Evolutionary conservation across 176 grass and related monocot genomes (phyloP).

Genomic region (Thalia dealbata): DNA sequence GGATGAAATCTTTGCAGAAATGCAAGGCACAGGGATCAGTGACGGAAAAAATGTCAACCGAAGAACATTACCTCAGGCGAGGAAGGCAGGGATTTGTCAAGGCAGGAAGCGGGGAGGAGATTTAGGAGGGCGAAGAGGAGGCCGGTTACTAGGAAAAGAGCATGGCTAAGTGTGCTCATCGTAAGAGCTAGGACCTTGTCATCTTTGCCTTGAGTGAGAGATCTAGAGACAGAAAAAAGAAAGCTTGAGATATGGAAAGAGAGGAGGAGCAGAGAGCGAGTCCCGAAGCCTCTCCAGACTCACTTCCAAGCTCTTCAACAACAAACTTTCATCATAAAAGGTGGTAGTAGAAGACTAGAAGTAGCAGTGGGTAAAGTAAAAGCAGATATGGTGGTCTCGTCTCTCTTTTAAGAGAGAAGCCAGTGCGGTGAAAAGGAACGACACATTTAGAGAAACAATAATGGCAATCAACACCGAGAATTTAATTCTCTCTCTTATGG

Average conservation of each 20-base stretch:
- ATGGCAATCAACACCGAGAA: neutral
- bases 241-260: neutral
- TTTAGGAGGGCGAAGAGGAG: neutral
- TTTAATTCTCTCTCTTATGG: neutral
- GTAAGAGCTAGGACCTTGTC: constrained; percentile 1
- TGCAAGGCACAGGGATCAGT: neutral
- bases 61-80: constrained; percentile 2
- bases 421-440: neutral
- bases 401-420: neutral
- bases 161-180: constrained; percentile 7
- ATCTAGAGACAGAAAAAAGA: no score
- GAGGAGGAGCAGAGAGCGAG: neutral
- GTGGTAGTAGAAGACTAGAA: neutral
- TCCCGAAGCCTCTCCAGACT: neutral
- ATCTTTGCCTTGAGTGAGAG: neutral
- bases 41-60: neutral
- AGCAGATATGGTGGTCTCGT: neutral
- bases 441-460: neutral
- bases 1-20: no score
- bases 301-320: neutral
- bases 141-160: neutral
- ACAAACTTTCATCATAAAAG: neutral
- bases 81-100: neutral
- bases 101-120: neutral
- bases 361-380: neutral